A percentile compares a stretch with the other conserved stretches of the same genome.
These are phyloP conservation scores for Wickerhamomyces xylosicus DNA, from an alignment of 805 yeast genomes.

Conservation along the genomic window DNA sequence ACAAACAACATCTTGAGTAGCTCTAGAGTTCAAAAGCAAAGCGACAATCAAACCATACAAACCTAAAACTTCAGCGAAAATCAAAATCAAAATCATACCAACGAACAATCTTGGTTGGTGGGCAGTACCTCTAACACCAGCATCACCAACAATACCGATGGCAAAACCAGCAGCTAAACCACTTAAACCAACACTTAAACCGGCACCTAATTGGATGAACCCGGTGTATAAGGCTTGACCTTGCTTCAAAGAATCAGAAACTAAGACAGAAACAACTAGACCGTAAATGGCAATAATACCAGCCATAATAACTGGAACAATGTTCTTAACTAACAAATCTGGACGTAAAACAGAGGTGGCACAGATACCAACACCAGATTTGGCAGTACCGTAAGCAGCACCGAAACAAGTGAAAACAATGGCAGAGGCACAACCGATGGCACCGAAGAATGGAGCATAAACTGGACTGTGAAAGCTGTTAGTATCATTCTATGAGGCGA, in stretches of 20 bases:
- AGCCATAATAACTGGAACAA: slow-evolving; percentile 98
- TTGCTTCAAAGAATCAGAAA: slow-evolving; percentile 82
- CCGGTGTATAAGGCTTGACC: slow-evolving; percentile 93
- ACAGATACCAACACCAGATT: slow-evolving; percentile 98
- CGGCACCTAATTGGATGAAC: slow-evolving; percentile 96
- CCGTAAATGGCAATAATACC: slow-evolving; percentile 99
- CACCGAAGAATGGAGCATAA: slow-evolving; percentile 89
- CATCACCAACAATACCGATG: slow-evolving; percentile 98
- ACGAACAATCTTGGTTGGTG: slow-evolving; percentile 98
- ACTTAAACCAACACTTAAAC: slow-evolving; percentile 92
- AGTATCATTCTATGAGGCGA: neutral
- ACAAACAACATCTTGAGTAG: slow-evolving; percentile 84
- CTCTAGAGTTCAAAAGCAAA: slow-evolving; percentile 93
- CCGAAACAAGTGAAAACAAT: slow-evolving; percentile 98
- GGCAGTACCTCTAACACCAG: slow-evolving; percentile 97
- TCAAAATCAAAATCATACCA: slow-evolving; percentile 95
- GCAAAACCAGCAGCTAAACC: slow-evolving; percentile 99
- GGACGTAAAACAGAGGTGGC: slow-evolving; percentile 98
- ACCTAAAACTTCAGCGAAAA: slow-evolving; percentile 98
- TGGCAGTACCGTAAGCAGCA: slow-evolving; percentile 98
- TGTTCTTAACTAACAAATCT: slow-evolving; percentile 83
- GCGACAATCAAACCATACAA: slow-evolving; percentile 98
- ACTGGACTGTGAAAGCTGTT: slow-evolving; percentile 21
- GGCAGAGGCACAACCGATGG: slow-evolving; percentile 99
- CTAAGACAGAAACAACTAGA: slow-evolving; percentile 89